phyloP scores from a whole-genome alignment of 2,329 filamentous ascomycete species.

The Amauroascus niger region DNA sequence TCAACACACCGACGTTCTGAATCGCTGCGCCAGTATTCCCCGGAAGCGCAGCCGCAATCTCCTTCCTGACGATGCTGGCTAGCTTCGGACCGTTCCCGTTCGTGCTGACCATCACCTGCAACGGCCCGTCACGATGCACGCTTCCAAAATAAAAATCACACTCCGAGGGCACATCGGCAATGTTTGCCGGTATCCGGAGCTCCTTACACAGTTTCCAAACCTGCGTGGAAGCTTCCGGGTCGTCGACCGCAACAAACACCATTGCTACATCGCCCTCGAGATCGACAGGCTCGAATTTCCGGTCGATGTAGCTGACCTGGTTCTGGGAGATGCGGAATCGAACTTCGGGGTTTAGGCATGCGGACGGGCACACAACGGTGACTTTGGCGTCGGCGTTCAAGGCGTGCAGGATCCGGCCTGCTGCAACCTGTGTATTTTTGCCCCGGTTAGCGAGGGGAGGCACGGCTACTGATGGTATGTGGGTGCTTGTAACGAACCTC shows the following conservation, averaged over 20 bases:
- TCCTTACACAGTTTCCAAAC: slow-evolving; percentile 94
- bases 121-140: slow-evolving; percentile 83
- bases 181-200: slow-evolving; percentile 76
- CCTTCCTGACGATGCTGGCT: slow-evolving; percentile 72
- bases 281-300: slow-evolving; percentile 76
- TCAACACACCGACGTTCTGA: slow-evolving; percentile 67
- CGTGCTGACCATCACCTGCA: slow-evolving; percentile 98
- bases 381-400: slow-evolving; percentile 92
- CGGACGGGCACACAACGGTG: slow-evolving; percentile 68
- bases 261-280: slow-evolving; percentile 63
- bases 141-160: slow-evolving; percentile 99
- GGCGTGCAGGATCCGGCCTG: slow-evolving; percentile 83
- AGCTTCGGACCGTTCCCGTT: slow-evolving; percentile 92
- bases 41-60: slow-evolving; percentile 69
- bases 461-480: background rate
- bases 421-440: slow-evolving; percentile 62
- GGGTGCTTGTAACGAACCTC: slow-evolving; percentile 54
- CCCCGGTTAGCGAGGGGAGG: background rate
- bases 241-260: slow-evolving; percentile 89
- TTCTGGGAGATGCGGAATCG: slow-evolving; percentile 64
- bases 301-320: slow-evolving; percentile 71
- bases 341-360: slow-evolving; percentile 81
- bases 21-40: slow-evolving; percentile 76
- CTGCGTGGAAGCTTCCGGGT: slow-evolving; percentile 75
- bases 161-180: slow-evolving; percentile 90